Percentiles rank a stretch among this genome's conserved stretches.
phyloP scores from a whole-genome alignment of 164 flowering plant genomes.

The Brasenia schreberi region DNA sequence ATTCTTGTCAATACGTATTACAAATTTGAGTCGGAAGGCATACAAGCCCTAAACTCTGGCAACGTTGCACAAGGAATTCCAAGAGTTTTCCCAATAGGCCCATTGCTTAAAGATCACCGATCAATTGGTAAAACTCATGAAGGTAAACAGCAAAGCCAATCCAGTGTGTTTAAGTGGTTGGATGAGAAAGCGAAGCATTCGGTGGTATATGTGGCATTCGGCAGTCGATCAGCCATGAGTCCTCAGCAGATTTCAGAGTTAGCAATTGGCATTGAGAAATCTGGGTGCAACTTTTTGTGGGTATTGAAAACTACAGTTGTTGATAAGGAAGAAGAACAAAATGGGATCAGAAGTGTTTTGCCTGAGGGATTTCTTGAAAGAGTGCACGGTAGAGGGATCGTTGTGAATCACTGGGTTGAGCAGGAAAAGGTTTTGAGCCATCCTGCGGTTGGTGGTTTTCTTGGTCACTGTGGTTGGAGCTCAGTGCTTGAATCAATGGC shows the following conservation, averaged over 20 bases:
- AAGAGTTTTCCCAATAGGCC: slow-evolving; percentile 27
- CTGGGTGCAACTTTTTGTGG: slow-evolving; percentile 36
- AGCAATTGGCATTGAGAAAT: slow-evolving; percentile 23
- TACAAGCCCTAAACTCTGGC: slow-evolving; percentile 12
- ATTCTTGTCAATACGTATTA: slow-evolving; percentile 27
- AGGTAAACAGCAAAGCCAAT: no score
- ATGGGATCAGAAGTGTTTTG: slow-evolving; percentile 9
- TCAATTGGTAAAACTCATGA: no score
- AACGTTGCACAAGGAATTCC: slow-evolving; percentile 19
- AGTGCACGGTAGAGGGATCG: slow-evolving; percentile 9
- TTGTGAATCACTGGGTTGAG: slow-evolving; percentile 2
- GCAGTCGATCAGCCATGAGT: background rate
- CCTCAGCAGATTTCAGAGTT: slow-evolving; percentile 1
- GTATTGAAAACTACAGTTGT: slow-evolving; percentile 27
- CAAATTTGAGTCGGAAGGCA: slow-evolving; percentile 20
- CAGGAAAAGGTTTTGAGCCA: slow-evolving; percentile 2
- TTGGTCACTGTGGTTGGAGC: slow-evolving; percentile 3
- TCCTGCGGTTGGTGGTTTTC: slow-evolving; percentile 3
- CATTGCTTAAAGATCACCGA: slow-evolving; percentile 3
- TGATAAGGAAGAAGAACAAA: slow-evolving; percentile 25
- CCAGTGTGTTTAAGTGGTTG: slow-evolving; percentile 24
- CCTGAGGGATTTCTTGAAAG: slow-evolving; percentile 15
- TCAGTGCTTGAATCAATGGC: background rate
- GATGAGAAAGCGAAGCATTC: slow-evolving; percentile 23
- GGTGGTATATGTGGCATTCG: background rate